Percentiles rank a stretch among this genome's conserved stretches.
Conservation (phyloP, 116 monocot genomes). For the Cymodocea nodosa region DNA sequence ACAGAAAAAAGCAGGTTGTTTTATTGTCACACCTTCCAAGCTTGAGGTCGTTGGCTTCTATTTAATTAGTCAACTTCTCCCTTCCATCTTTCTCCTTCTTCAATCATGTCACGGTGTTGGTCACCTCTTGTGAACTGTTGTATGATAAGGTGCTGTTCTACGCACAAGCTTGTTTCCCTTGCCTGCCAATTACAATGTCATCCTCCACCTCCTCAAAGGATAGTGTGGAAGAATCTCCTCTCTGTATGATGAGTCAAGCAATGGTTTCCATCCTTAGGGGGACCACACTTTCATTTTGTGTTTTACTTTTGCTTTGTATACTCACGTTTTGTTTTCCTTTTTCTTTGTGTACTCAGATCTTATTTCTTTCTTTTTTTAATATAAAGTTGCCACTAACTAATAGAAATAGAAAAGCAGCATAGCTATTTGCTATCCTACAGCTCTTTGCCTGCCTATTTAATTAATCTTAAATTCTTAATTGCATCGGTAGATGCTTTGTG, state of each 20-base stretch:
- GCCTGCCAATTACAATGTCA: no score
- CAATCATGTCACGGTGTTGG: background rate
- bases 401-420: no score
- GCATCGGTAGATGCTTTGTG: no score
- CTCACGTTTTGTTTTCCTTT: no score
- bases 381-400: no score
- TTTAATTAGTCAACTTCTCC: background rate
- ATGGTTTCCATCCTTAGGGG: background rate
- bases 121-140: background rate
- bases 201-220: background rate
- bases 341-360: no score
- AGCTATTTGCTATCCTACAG: no score
- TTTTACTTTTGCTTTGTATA: no score
- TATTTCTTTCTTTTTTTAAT: no score
- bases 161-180: background rate
- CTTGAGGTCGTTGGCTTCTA: background rate
- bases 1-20: background rate
- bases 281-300: no score
- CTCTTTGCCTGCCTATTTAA: no score
- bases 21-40: background rate
- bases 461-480: no score
- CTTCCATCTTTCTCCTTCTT: background rate
- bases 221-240: slow-evolving; percentile 8
- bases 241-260: slow-evolving; percentile 21
- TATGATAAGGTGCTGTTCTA: background rate